Conservation (phyloP, 352 stramenopile genomes). For the Chloridella minuta region DNA sequence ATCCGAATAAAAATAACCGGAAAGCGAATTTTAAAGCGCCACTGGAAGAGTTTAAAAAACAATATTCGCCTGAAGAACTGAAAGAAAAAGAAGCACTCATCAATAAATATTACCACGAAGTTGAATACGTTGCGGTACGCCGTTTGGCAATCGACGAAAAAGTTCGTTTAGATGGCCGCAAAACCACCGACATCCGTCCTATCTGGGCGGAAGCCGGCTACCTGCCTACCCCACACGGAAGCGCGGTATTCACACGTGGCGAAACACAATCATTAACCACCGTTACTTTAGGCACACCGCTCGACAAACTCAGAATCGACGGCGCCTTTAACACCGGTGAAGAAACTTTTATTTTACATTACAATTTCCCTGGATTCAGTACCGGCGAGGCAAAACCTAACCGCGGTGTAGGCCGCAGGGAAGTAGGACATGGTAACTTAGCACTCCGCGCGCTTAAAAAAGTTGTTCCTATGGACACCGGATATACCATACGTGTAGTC, state of each 20-base stretch:
- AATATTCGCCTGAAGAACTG: background rate
- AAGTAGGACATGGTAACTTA: background rate
- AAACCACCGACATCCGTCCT: background rate
- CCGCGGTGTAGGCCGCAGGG: background rate
- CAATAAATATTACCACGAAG: conserved; percentile 3
- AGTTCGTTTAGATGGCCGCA: background rate
- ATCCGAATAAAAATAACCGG: background rate
- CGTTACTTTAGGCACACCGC: background rate
- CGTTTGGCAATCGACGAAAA: background rate
- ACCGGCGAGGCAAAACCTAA: background rate
- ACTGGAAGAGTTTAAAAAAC: background rate
- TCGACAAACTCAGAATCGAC: background rate
- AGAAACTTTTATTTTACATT: background rate
- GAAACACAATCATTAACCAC: background rate
- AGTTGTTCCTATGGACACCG: background rate
- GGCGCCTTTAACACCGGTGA: background rate
- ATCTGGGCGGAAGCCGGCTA: background rate
- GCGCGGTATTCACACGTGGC: background rate
- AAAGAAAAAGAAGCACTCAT: background rate
- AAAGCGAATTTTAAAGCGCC: background rate
- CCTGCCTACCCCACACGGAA: background rate
- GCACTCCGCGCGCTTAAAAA: background rate
- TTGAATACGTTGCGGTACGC: background rate
- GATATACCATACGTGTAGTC: background rate
- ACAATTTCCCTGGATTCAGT: background rate